Conservation (phyloP, 805 yeast genomes). For the Starmerella stigmatis region DNA sequence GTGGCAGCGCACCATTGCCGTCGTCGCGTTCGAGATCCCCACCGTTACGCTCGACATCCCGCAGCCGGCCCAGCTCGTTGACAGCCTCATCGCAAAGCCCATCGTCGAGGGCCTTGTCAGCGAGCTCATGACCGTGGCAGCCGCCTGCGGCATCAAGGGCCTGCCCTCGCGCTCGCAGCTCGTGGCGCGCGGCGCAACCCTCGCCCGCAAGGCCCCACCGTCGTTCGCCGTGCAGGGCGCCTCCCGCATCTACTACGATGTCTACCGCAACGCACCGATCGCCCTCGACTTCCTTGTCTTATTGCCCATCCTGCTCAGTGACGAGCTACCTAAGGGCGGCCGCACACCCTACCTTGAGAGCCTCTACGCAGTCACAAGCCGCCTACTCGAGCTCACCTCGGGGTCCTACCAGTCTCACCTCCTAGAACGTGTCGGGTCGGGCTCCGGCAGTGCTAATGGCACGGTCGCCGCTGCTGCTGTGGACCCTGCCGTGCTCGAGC, state of each 20-base stretch:
- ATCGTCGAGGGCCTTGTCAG: slow-evolving; percentile 66
- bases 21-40: slow-evolving; percentile 67
- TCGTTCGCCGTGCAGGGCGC: slow-evolving; percentile 33
- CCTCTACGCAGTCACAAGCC: slow-evolving; percentile 48
- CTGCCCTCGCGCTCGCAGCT: slow-evolving; percentile 35
- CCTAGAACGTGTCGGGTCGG: slow-evolving; percentile 10
- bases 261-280: slow-evolving; percentile 45
- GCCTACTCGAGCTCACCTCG: slow-evolving; percentile 27
- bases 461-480: slow-evolving; percentile 1
- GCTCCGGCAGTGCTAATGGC: background rate
- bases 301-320: slow-evolving; percentile 84
- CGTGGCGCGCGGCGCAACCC: slow-evolving; percentile 14
- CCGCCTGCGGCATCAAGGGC: slow-evolving; percentile 55
- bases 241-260: slow-evolving; percentile 59
- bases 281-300: slow-evolving; percentile 66
- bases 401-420: slow-evolving; percentile 9
- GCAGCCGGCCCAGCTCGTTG: slow-evolving; percentile 45
- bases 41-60: slow-evolving; percentile 64
- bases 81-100: slow-evolving; percentile 75
- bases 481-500: slow-evolving; percentile 4
- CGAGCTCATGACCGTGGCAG: slow-evolving; percentile 55
- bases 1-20: slow-evolving; percentile 77
- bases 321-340: slow-evolving; percentile 55
- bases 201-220: slow-evolving; percentile 27
- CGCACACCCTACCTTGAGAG: slow-evolving; percentile 87